These are phyloP conservation scores for Xylariaceae sp. DNA, from an alignment of 2,329 filamentous ascomycete genomes.

Conservation along the genomic window DNA sequence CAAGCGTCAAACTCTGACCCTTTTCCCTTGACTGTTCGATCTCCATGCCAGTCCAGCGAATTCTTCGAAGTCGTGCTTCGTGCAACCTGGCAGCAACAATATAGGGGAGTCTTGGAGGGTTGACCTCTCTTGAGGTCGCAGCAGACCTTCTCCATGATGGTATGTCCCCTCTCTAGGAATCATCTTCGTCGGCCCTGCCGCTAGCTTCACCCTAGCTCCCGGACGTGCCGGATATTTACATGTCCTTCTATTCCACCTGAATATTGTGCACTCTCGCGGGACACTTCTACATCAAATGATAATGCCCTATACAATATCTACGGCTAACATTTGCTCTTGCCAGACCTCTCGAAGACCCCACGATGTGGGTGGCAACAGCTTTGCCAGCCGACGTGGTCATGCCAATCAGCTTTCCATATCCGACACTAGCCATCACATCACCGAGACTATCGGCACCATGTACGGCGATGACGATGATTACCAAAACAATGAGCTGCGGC, in stretches of 20 bases:
- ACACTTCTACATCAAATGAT: background rate
- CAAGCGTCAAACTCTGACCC: slow-evolving; percentile 21
- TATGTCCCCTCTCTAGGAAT: slow-evolving; percentile 29
- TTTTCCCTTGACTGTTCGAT: slow-evolving; percentile 15
- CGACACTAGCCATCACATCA: slow-evolving; percentile 92
- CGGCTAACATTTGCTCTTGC: slow-evolving; percentile 27
- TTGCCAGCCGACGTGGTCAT: slow-evolving; percentile 64
- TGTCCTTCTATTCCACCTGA: slow-evolving; percentile 6
- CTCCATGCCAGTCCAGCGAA: slow-evolving; percentile 39
- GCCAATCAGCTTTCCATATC: slow-evolving; percentile 70
- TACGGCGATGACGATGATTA: slow-evolving; percentile 78
- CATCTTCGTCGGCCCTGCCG: slow-evolving; percentile 4
- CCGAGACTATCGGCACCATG: slow-evolving; percentile 88
- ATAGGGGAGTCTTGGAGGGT: slow-evolving; percentile 35
- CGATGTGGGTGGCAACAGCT: slow-evolving; percentile 59
- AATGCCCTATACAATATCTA: too few relatives aligned
- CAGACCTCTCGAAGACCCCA: slow-evolving; percentile 65
- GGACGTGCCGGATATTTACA: slow-evolving; percentile 8
- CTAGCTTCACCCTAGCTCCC: background rate
- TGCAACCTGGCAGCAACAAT: slow-evolving; percentile 36
- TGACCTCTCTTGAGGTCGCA: slow-evolving; percentile 38
- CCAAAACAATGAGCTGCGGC: slow-evolving; percentile 58
- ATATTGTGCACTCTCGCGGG: slow-evolving; percentile 9
- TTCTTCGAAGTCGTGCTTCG: slow-evolving; percentile 34
- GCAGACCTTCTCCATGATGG: slow-evolving; percentile 40